Evolutionary conservation across 352 stramenopile genomes (phyloP), one percentile per base, ranked within the genome.

Genomic region (Nothophytophthora sp.): DNA sequence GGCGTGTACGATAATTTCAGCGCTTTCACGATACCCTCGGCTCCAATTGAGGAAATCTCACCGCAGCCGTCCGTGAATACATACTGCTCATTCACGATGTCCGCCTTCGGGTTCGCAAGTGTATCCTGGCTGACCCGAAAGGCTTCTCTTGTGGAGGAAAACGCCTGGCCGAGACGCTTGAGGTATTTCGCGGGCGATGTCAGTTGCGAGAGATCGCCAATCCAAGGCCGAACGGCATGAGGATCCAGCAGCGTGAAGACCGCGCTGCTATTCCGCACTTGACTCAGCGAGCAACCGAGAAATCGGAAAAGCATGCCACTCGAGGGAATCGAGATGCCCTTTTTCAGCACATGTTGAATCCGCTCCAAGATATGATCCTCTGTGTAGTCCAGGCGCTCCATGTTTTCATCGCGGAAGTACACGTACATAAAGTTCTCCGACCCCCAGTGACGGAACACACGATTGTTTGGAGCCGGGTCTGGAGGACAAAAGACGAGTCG

Each of bases 401-500:
- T 81, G 30, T 86, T 88, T 51, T 92, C 82, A 50, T 92, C 82
- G 8, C 82, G 80, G 28, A 92, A 92, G 48, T 92, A 88, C 25
- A 90, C 77, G 35, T 89, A 88, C 62, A 92, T 76, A 36, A 92
- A 92, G n/a, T 92, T 79, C 11, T 81, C 53, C 0, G 82, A 62
- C 2, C 72, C 76, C 55, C 82, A 90, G 23, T 83, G 62, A 0
- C 82, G 79, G 39, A 88, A 90, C 4, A 92, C 75, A 0, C 80
- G 82, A 60, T 92, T 92, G 6, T 45, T 53, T 22, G 80, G 71
- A 1, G 80, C 74, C 34, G 66, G 32, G 27, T 77, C 61, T 0
- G 82, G 77, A 20, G 64, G 61, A 28, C 73, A 74, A 61, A 81
- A 90, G 3, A 90, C 56, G 51, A 90, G 62, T n/a, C 77, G 63